Evolutionary conservation across 1,284 basidiomycete genomes (phyloP).

Genomic region (Agroathelia rolfsii): DNA sequence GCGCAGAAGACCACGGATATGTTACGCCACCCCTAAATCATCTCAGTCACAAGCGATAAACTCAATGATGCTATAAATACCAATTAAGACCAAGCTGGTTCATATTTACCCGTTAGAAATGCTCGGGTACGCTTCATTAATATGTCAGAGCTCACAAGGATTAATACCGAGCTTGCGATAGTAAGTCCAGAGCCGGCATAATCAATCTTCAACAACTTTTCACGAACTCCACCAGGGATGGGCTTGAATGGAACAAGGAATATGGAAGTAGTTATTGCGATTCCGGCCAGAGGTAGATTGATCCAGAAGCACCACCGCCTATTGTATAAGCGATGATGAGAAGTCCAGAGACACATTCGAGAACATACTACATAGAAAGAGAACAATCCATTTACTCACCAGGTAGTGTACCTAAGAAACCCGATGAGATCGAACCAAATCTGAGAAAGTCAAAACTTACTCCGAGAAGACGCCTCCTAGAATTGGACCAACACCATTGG

Average conservation of each 20-base stretch:
- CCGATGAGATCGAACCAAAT: constrained; percentile 43
- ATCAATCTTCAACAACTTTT: constrained; percentile 63
- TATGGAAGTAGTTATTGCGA: constrained; percentile 42
- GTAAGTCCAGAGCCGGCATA: constrained; percentile 53
- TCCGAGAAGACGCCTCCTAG: constrained; percentile 19
- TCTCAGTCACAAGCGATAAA: neutral
- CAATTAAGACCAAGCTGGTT: no score
- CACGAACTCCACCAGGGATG: constrained; percentile 40
- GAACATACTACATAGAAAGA: constrained; percentile 11
- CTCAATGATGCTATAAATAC: no score
- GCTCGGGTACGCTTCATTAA: no score
- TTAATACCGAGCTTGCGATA: constrained; percentile 48
- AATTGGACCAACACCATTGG: no score
- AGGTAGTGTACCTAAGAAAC: constrained; percentile 47
- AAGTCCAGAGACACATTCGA: neutral
- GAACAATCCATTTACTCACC: constrained; percentile 39
- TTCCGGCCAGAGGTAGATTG: constrained; percentile 47
- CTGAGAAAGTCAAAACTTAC: neutral
- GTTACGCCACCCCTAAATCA: constrained; percentile 48
- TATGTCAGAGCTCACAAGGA: no score
- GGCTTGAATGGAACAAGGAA: constrained; percentile 58
- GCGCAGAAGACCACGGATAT: constrained; percentile 57
- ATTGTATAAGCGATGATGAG: neutral
- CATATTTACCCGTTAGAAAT: no score
- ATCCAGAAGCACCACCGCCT: constrained; percentile 58